Conservation (phyloP, 805 yeast genomes). For the Helenozyma rhizophorensis region DNA sequence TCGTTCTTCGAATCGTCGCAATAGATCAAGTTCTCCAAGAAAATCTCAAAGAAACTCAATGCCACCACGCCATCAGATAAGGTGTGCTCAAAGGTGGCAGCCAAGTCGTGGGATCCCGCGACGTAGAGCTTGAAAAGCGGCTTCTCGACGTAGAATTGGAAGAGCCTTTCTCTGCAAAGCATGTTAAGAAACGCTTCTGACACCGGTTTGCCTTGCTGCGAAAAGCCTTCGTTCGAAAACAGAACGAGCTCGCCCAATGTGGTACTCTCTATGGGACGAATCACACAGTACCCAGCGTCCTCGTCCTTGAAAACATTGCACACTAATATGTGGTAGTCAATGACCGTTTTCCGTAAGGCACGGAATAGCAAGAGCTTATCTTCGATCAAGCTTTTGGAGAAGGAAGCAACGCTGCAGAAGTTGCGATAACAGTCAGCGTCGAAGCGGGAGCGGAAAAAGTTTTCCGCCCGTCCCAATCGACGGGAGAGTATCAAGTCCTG, state of each 20-base stretch:
- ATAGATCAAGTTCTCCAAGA: slow-evolving; percentile 24
- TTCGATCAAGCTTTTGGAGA: slow-evolving; percentile 17
- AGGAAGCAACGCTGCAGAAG: slow-evolving; percentile 31
- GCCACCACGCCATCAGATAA: slow-evolving; percentile 38
- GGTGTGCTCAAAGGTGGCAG: slow-evolving; percentile 33
- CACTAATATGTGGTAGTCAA: slow-evolving; percentile 31
- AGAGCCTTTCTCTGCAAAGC: slow-evolving; percentile 11
- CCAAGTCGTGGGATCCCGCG: slow-evolving; percentile 18
- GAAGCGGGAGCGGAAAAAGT: slow-evolving; percentile 32
- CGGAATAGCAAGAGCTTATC: slow-evolving; percentile 15
- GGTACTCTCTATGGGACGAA: slow-evolving; percentile 21
- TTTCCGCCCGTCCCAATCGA: slow-evolving; percentile 28
- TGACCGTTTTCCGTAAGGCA: slow-evolving; percentile 27
- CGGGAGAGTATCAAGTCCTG: too few relatives aligned
- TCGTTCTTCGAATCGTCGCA: slow-evolving; percentile 9
- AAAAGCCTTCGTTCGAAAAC: slow-evolving; percentile 6
- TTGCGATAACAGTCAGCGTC: slow-evolving; percentile 25
- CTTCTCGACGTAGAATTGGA: slow-evolving; percentile 18
- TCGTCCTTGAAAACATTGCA: slow-evolving; percentile 26
- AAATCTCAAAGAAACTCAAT: slow-evolving; percentile 29
- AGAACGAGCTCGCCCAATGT: slow-evolving; percentile 24
- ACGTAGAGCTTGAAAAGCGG: slow-evolving; percentile 29
- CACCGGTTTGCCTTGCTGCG: slow-evolving; percentile 12
- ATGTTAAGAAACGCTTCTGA: slow-evolving; percentile 27
- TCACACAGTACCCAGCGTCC: slow-evolving; percentile 10